These are phyloP conservation scores for Dactylellina parvicollis DNA, from an alignment of 2,329 filamentous ascomycete species.

Conservation along the genomic window DNA sequence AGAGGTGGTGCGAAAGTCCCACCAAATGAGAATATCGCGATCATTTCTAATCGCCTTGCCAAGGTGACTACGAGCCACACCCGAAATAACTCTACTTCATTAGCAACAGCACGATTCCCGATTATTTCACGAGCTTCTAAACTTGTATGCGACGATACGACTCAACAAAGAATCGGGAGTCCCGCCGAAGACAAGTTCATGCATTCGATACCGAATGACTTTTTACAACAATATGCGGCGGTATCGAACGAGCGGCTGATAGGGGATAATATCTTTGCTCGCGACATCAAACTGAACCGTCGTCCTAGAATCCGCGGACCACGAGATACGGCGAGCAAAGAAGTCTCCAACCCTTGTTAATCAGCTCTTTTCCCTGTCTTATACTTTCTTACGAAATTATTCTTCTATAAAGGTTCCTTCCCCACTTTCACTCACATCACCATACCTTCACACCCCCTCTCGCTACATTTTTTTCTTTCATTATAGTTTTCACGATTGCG, in stretches of 20 bases:
- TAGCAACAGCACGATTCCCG: not conserved
- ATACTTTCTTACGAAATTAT: too few species aligned
- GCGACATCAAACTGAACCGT: not conserved
- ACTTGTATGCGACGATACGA: not conserved
- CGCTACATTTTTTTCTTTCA: too few species aligned
- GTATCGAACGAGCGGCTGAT: constrained; percentile 8
- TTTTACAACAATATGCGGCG: constrained; percentile 16
- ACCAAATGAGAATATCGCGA: too few species aligned
- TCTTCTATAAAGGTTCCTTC: too few species aligned
- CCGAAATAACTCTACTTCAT: constrained; percentile 14
- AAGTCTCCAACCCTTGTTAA: too few species aligned
- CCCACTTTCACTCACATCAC: too few species aligned
- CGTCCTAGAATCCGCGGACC: constrained; percentile 18
- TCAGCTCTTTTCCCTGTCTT: too few species aligned
- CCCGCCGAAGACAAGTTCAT: not conserved
- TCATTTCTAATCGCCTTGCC: too few species aligned
- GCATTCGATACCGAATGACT: constrained; percentile 15
- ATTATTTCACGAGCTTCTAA: not conserved
- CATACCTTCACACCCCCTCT: too few species aligned
- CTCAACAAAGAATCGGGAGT: not conserved
- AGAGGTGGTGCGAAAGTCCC: too few species aligned
- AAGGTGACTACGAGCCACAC: not conserved
- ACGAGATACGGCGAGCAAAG: not conserved
- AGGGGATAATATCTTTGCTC: not conserved
- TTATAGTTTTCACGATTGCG: too few species aligned